Evolutionary conservation across 345 rosid genomes (phyloP), one percentile per base, ranked within the genome.

Genomic region (Salix dunnii): DNA sequence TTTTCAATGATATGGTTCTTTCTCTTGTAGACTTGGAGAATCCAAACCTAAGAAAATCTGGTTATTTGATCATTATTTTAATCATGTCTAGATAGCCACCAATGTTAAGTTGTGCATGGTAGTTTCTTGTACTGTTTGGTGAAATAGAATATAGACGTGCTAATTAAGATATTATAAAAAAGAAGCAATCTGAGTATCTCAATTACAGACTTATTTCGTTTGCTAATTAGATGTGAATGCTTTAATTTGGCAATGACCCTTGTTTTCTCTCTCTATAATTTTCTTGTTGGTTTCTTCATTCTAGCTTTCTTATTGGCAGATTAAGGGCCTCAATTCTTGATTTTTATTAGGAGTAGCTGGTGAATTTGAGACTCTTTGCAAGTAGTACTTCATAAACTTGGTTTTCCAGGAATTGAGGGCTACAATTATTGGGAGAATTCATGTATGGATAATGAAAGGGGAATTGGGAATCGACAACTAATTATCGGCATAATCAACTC

Each of bases 101-200:
- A 72, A 27, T 79, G 81, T 68, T 58, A 67, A 72, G 83, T 71
- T 67, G 35, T 23, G 36, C 63, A 58, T 67, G 43, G 74, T 77
- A 72, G 78, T 73, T 70, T 71, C 81, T 81, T 81, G 85, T 77
- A 84, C 62, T 77, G 58, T 76, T 70, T 68, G 69, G 63, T 67
- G 76, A 79, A 74, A 78, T 67, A 23, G 62, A 3, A 23, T 58
- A n/a, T n/a, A n/a, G 28, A 23, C 23, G 13, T n/a, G 28, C 14
- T 58, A n/a, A 58, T 58, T 55, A 55, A 43, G n/a, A 55, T 40
- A 40, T 40, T 40, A 40, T 40, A 38, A 7, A 7, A 7, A 38
- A 38, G 2, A 9, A 58, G 4, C 0, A 58, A n/a, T 58, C 13
- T 8, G 28, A 23, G 13, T 14, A 20, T 76, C 25, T 53, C 48